Percentiles rank a stretch among this genome's conserved stretches.
These are phyloP conservation scores for Thraustochytrium striatum DNA, from an alignment of 352 stramenopile genomes.

Conservation along the genomic window DNA sequence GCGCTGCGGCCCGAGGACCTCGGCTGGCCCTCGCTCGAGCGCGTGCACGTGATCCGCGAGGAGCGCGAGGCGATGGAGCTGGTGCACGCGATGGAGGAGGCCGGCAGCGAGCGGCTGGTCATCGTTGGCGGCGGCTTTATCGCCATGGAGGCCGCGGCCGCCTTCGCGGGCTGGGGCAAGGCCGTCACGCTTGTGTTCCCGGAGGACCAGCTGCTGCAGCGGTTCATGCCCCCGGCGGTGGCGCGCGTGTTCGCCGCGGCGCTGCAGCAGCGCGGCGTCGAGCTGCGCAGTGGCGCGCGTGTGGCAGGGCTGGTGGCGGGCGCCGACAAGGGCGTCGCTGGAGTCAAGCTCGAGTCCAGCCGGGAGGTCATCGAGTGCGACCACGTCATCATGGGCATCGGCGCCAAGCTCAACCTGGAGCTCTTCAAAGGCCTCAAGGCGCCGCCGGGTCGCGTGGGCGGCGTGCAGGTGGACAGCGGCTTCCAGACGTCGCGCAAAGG, in stretches of 20 bases:
- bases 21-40: slow-evolving; percentile 10
- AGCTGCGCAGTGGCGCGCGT: slow-evolving; percentile 4
- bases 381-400: slow-evolving; percentile 37
- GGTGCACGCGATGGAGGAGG: slow-evolving; percentile 24
- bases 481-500: slow-evolving; percentile 3
- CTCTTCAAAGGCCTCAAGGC: background rate
- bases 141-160: slow-evolving; percentile 44
- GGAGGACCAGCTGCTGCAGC: slow-evolving; percentile 42
- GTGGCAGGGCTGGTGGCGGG: slow-evolving; percentile 1
- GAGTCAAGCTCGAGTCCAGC: slow-evolving; percentile 44
- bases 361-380: slow-evolving; percentile 16
- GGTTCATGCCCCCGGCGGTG: slow-evolving; percentile 28
- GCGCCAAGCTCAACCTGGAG: slow-evolving; percentile 9
- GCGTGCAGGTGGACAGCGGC: background rate
- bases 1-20: slow-evolving; percentile 24
- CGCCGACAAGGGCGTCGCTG: background rate
- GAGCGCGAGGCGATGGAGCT: slow-evolving; percentile 18
- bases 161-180: slow-evolving; percentile 43
- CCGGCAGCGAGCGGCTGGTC: slow-evolving; percentile 33
- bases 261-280: slow-evolving; percentile 47
- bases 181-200: slow-evolving; percentile 46
- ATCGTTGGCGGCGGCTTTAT: slow-evolving; percentile 49
- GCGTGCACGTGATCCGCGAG: slow-evolving; percentile 42
- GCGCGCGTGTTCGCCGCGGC: slow-evolving; percentile 41
- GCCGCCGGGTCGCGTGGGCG: slow-evolving; percentile 1